Percentiles rank a stretch among this genome's conserved stretches.
phyloP scores from a whole-genome alignment of 768 basidiomycete species.

The Pisolithus marmoratus region DNA sequence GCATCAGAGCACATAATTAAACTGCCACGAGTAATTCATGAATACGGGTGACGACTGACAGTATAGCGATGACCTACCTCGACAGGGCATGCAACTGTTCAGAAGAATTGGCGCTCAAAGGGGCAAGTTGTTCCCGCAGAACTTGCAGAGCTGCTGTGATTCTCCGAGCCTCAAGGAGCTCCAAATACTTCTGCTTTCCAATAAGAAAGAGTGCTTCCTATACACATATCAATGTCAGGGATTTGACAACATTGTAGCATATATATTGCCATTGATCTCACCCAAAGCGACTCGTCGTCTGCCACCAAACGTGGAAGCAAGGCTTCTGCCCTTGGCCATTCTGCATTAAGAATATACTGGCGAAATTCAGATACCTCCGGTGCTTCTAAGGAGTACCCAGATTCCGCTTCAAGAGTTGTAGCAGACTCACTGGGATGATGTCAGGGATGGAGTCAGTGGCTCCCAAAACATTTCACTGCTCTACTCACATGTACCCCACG shows the following conservation, averaged over 20 bases:
- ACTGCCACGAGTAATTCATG: constrained; percentile 35
- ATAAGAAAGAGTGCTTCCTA: constrained; percentile 85
- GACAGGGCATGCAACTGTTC: constrained; percentile 84
- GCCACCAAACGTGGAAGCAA: constrained; percentile 60
- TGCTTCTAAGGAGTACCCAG: constrained; percentile 82
- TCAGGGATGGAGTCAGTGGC: constrained; percentile 11
- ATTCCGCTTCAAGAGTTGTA: constrained; percentile 84
- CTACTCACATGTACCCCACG: constrained; percentile 68
- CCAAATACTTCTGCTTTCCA: constrained; percentile 93
- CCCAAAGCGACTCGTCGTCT: constrained; percentile 65
- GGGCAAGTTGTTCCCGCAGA: constrained; percentile 83
- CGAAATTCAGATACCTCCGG: constrained; percentile 75
- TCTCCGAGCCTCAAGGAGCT: constrained; percentile 77
- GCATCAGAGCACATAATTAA: constrained; percentile 89
- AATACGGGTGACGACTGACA: constrained; percentile 11
- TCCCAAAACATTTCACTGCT: not conserved
- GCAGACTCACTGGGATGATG: constrained; percentile 68
- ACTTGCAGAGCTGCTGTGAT: constrained; percentile 80
- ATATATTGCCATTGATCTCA: constrained; percentile 32
- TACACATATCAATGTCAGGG: constrained; percentile 17
- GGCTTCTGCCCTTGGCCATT: constrained; percentile 75
- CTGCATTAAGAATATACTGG: constrained; percentile 69
- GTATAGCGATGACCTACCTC: constrained; percentile 47
- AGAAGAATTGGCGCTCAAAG: constrained; percentile 61
- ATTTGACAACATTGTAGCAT: constrained; percentile 2